Conservation (phyloP, 257 asterid species). For the Mentha longifolia region DNA sequence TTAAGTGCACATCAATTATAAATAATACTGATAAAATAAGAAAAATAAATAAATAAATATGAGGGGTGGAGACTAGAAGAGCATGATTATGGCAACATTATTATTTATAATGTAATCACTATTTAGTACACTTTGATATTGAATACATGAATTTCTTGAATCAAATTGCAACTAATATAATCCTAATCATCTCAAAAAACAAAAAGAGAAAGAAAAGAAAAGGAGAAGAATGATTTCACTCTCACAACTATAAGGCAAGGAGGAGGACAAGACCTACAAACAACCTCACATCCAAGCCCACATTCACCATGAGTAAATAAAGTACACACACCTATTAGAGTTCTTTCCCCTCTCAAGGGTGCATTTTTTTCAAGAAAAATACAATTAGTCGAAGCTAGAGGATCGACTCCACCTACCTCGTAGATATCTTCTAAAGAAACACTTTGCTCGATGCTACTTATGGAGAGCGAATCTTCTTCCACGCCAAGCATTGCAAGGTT, state of each 20-base stretch:
- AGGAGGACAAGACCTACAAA: slow-evolving; percentile 74
- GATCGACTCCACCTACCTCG: slow-evolving; percentile 88
- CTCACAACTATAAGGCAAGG: slow-evolving; percentile 53
- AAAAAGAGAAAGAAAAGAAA: slow-evolving; percentile 5
- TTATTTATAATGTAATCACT: slow-evolving; percentile 13
- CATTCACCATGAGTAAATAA: slow-evolving; percentile 24
- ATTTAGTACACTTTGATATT: slow-evolving; percentile 21
- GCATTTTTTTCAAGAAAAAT: slow-evolving; percentile 21
- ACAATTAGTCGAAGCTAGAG: slow-evolving; percentile 79
- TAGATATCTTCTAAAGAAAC: slow-evolving; percentile 76
- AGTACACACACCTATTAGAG: slow-evolving; percentile 25
- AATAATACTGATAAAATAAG: too few relatives aligned
- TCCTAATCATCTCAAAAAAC: slow-evolving; percentile 23
- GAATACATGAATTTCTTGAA: slow-evolving; percentile 23
- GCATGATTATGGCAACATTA: not conserved
- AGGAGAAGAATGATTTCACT: slow-evolving; percentile 34
- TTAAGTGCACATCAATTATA: not conserved
- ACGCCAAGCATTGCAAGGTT: slow-evolving; percentile 87
- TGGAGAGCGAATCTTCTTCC: slow-evolving; percentile 70
- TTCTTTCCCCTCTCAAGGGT: not conserved
- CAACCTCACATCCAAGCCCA: slow-evolving; percentile 93
- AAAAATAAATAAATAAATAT: not conserved
- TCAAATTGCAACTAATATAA: not conserved
- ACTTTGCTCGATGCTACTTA: slow-evolving; percentile 84
- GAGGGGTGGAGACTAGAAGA: not conserved